These are phyloP conservation scores for Cornus controversa DNA, from an alignment of 148 eudicot species.

Conservation along the genomic window DNA sequence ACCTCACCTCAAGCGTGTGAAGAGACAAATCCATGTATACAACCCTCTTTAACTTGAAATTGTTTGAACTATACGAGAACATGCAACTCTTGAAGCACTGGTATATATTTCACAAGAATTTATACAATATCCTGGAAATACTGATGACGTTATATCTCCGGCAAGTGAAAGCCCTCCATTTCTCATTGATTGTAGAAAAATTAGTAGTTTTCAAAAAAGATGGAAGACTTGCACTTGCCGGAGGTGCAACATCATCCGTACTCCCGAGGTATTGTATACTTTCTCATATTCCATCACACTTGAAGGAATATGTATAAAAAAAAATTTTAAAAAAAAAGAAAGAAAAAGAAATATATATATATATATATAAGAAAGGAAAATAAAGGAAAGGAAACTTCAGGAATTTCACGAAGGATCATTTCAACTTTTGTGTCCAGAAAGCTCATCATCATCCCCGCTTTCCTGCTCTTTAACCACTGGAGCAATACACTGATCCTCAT, in stretches of 20 bases:
- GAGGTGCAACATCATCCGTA: too few species aligned
- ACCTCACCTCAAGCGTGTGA: too few species aligned
- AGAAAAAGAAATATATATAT: too few species aligned
- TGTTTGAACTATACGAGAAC: neutral
- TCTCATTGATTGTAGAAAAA: too few species aligned
- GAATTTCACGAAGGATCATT: conserved; percentile 20
- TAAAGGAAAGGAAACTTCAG: neutral
- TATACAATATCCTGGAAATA: too few species aligned
- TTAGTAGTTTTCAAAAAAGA: too few species aligned
- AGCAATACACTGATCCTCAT: conserved; percentile 19
- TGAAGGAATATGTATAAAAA: neutral
- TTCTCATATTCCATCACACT: conserved; percentile 2
- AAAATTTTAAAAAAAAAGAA: neutral
- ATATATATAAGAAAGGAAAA: neutral
- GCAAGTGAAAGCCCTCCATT: too few species aligned
- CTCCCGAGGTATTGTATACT: too few species aligned
- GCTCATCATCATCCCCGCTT: conserved; percentile 17
- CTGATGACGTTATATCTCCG: too few species aligned
- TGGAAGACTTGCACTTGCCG: too few species aligned
- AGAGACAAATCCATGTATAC: too few species aligned
- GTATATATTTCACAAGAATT: too few species aligned
- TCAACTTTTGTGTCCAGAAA: conserved; percentile 7
- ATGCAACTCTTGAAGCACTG: conserved; percentile 8
- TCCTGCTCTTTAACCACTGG: conserved; percentile 16
- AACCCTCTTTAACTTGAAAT: neutral